Percentiles rank a stretch among this genome's conserved stretches.
Conservation (phyloP, 1,284 basidiomycete genomes). For the Ustilago xerochloae region DNA sequence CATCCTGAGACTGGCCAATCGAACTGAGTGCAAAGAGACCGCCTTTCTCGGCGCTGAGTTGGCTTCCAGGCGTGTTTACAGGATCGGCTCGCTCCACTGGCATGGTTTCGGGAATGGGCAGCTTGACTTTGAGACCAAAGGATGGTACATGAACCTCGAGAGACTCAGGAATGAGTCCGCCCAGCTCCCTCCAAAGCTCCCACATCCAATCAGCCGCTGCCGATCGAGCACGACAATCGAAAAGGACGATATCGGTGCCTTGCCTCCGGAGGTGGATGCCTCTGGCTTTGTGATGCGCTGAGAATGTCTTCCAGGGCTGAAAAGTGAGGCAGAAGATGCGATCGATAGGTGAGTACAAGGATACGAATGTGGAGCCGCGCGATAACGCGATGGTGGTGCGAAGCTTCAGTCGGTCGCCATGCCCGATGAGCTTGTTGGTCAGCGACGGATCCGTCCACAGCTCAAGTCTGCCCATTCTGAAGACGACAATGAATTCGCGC, state of each 20-base stretch:
- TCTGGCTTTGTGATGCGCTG: conserved; percentile 11
- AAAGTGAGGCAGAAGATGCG: conserved; percentile 80
- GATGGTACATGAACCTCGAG: conserved; percentile 72
- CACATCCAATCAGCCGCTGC: conserved; percentile 84
- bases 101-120: conserved; percentile 75
- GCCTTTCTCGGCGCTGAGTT: conserved; percentile 14
- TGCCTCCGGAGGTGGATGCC: conserved; percentile 69
- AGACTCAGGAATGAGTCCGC: conserved; percentile 71
- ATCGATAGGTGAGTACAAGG: conserved; percentile 83
- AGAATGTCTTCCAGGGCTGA: conserved; percentile 37
- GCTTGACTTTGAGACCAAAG: conserved; percentile 74
- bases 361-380: conserved; percentile 74
- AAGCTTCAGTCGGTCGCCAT: conserved; percentile 71
- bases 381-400: conserved; percentile 78
- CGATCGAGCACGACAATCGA: conserved; percentile 75
- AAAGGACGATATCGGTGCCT: conserved; percentile 82
- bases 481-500: conserved; percentile 81
- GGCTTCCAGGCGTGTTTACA: conserved; percentile 18
- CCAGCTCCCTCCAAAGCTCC: conserved; percentile 79
- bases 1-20: conserved; percentile 37
- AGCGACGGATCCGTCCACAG: conserved; percentile 77
- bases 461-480: conserved; percentile 79
- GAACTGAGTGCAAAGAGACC: conserved; percentile 28
- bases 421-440: conserved; percentile 44
- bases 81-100: conserved; percentile 36